Conservation (phyloP, 1,139 yeast species). For the Diutina scorzettiae region DNA sequence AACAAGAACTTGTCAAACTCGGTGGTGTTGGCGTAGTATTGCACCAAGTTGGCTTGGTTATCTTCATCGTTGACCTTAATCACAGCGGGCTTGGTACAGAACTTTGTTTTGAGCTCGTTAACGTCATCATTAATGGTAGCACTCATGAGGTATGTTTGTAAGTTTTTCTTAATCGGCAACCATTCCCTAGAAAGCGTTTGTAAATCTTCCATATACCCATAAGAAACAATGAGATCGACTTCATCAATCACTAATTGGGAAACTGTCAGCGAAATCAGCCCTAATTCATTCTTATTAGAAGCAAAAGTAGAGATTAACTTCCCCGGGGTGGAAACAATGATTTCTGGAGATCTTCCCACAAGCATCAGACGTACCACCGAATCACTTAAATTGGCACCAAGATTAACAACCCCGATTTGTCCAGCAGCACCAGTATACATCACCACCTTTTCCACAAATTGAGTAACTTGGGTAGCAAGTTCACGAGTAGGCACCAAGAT, state of each 20-base stretch:
- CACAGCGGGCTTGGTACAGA: conserved; percentile 80
- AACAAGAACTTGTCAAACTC: conserved; percentile 89
- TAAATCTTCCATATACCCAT: conserved; percentile 85
- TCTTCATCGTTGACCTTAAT: conserved; percentile 57
- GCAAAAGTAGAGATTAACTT: conserved; percentile 54
- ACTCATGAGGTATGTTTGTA: conserved; percentile 91
- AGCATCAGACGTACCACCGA: conserved; percentile 63
- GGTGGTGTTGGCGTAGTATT: conserved; percentile 74
- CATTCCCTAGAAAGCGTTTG: conserved; percentile 41
- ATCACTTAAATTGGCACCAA: conserved; percentile 63
- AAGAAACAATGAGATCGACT: conserved; percentile 82
- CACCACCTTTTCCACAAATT: conserved; percentile 56
- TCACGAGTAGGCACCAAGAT: conserved; percentile 81
- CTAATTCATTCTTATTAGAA: conserved; percentile 33
- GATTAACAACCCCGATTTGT: conserved; percentile 52
- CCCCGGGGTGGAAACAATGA: conserved; percentile 82
- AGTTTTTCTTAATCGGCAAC: conserved; percentile 59
- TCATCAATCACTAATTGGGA: conserved; percentile 83
- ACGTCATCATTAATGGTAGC: conserved; percentile 90
- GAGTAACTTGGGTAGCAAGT: conserved; percentile 70
- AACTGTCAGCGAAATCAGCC: conserved; percentile 23
- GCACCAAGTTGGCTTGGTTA: conserved; percentile 47
- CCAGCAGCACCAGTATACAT: conserved; percentile 49
- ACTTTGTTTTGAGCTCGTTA: conserved; percentile 58
- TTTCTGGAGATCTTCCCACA: conserved; percentile 55